Conservation (phyloP, 495 filamentous ascomycete genomes). For the Apiosordaria backusii region DNA sequence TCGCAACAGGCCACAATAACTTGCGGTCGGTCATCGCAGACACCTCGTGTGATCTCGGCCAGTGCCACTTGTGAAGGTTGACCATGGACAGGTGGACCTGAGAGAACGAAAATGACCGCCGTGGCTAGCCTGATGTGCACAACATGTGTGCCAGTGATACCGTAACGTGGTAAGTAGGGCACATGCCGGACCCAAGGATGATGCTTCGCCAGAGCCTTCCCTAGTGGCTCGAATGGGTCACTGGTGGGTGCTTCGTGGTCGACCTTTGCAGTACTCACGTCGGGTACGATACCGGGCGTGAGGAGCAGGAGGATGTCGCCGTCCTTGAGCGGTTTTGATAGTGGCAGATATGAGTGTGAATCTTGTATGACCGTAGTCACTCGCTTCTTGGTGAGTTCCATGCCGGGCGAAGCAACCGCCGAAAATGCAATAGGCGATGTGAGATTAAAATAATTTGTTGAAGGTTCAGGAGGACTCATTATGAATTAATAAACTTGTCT, state of each 20-base stretch:
- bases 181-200: constrained; percentile 58
- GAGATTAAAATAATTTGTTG: background rate
- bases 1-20: constrained; percentile 49
- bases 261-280: constrained; percentile 25
- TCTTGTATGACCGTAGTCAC: constrained; percentile 30
- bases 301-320: constrained; percentile 55
- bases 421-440: background rate
- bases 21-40: constrained; percentile 49
- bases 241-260: constrained; percentile 21
- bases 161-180: constrained; percentile 54
- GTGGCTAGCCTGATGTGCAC: constrained; percentile 56
- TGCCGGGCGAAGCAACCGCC: background rate
- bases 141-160: constrained; percentile 57
- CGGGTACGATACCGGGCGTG: constrained; percentile 54
- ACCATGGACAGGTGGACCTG: constrained; percentile 35
- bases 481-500: background rate
- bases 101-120: constrained; percentile 53
- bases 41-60: constrained; percentile 39
- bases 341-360: constrained; percentile 39
- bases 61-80: constrained; percentile 42
- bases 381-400: constrained; percentile 8
- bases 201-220: constrained; percentile 49
- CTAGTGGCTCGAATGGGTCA: constrained; percentile 61
- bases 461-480: background rate
- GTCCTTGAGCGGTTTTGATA: constrained; percentile 39